Base-by-base conservation (phyloP, 768 basidiomycete genomes). In the Lyophyllum decastes region DNA sequence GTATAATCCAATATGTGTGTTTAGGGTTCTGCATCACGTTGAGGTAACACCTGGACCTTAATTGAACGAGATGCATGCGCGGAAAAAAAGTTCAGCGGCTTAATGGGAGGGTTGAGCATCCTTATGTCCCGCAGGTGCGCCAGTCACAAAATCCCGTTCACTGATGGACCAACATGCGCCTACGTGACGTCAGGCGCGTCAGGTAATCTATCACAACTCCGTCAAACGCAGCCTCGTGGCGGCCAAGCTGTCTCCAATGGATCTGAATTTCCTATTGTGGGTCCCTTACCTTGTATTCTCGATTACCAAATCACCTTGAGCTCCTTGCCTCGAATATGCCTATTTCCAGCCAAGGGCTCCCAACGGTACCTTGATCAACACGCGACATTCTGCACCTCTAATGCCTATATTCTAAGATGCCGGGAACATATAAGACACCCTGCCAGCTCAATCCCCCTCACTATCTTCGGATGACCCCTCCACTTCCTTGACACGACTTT, bases 131-230 rank as follows among this genome's bases (percentile, higher is more conserved):
- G 33, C 34, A 22, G 19, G 35, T 11, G 35, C 16, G 35, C n/a
- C 21, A 12, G 49, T 19, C 33, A 14, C 21, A 45, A n/a, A 1
- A 45, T 35, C 19, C 21, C 16, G 16, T 27, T 14, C 52, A 55
- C 59, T 57, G 53, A n/a, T 61, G 58, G 60, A 54, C 52, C 55
- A 55, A 61, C 38, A 34, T 12, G 38, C 49, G 38, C 58, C 58
- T 47, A 57, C 57, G 47, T 24, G 19, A 30, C 35, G 24, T 19
- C 38, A 43, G 43, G 8, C 30, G 19, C 27, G 49, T 24, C 33
- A 33, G 52, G 12, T 17, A 9, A 57, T 10, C 10, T 30, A 30
- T 7, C 3, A 2, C 16, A 38, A 4, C 24, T 22, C 50, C 17
- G 41, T 47, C 49, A 44, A 26, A 26, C 22, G 12, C 48, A 21